phyloP scores from a whole-genome alignment of 306 rosid species.

The Prunus mongolica region DNA sequence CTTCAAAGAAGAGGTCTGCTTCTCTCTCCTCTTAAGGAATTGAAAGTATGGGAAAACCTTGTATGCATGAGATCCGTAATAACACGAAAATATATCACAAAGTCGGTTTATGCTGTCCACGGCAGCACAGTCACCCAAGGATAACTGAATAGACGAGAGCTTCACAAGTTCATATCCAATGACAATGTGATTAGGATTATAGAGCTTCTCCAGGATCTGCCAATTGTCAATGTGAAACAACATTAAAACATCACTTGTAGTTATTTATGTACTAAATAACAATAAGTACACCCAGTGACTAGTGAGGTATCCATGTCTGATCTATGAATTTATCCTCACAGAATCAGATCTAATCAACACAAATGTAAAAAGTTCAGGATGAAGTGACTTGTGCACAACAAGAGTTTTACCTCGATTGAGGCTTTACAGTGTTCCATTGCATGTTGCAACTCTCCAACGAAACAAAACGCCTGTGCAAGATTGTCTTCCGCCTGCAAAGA shows the following conservation, averaged over 20 bases:
- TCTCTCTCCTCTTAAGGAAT: conserved; percentile 30
- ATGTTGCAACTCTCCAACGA: conserved; percentile 46
- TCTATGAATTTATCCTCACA: background rate
- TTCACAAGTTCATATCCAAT: conserved; percentile 85
- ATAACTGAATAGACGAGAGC: conserved; percentile 73
- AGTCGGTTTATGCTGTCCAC: conserved; percentile 42
- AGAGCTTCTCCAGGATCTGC: conserved; percentile 84
- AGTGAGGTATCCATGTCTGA: background rate
- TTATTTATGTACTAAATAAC: background rate
- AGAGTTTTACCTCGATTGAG: conserved; percentile 57
- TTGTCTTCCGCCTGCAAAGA: conserved; percentile 76
- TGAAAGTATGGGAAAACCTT: conserved; percentile 57
- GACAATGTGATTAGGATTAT: conserved; percentile 63
- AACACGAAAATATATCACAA: conserved; percentile 48
- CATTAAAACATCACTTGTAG: background rate
- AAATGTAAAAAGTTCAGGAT: background rate
- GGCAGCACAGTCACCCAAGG: conserved; percentile 43
- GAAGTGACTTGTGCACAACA: background rate
- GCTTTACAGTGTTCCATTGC: conserved; percentile 71
- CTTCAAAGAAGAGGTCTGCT: background rate
- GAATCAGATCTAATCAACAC: background rate
- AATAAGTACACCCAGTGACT: background rate
- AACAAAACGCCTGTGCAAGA: conserved; percentile 76
- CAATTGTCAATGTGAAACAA: conserved; percentile 9
- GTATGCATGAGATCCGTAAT: conserved; percentile 63